Evolutionary conservation across 768 basidiomycete species (phyloP).

Genomic region (Trametopsis cervina): DNA sequence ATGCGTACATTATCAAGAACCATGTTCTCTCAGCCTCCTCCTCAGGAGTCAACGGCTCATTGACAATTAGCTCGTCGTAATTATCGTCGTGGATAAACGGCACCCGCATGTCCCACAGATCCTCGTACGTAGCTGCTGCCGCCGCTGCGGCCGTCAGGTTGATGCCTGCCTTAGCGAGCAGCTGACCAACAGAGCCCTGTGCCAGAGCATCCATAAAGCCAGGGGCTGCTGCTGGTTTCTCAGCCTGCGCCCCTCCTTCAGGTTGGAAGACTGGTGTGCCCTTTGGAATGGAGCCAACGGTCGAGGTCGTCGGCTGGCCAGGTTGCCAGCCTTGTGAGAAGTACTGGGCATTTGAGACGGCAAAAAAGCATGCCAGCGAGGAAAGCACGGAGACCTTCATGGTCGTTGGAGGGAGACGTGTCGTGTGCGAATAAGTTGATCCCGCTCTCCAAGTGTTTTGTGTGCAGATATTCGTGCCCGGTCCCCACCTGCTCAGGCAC

Average conservation of each 20-base stretch:
- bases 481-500: constrained; percentile 7
- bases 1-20: constrained; percentile 67
- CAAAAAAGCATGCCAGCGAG: constrained; percentile 22
- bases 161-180: constrained; percentile 56
- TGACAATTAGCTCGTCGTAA: constrained; percentile 62
- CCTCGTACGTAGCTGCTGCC: constrained; percentile 47
- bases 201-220: constrained; percentile 27
- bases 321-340: constrained; percentile 81
- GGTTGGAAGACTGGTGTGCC: constrained; percentile 1
- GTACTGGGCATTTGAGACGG: constrained; percentile 53
- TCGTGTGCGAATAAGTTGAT: constrained; percentile 7
- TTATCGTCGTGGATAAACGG: constrained; percentile 80
- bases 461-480: neutral
- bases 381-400: constrained; percentile 46
- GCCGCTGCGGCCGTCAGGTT: constrained; percentile 68
- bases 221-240: constrained; percentile 4
- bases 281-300: neutral
- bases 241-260: constrained; percentile 5
- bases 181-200: constrained; percentile 42
- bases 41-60: constrained; percentile 51
- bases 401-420: constrained; percentile 23
- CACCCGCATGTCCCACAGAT: constrained; percentile 65
- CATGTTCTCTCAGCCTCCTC: constrained; percentile 71
- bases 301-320: constrained; percentile 43
- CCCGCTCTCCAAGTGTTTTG: neutral